Evolutionary conservation across 139 green algal species (phyloP), one percentile per base, ranked within the genome.

Genomic region (Zygnema cylindricum): DNA sequence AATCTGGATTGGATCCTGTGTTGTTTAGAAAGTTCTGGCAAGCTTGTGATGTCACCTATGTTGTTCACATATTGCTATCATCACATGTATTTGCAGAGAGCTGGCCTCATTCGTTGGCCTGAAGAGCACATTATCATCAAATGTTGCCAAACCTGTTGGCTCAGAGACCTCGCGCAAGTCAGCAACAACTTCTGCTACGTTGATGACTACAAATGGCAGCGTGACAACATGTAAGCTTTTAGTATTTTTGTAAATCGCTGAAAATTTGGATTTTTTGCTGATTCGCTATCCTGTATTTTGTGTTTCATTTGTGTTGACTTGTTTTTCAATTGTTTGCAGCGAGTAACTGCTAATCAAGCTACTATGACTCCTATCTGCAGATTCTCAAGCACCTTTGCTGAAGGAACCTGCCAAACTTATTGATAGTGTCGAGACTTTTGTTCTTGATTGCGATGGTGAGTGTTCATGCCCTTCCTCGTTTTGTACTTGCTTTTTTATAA

Each of bases 361-460:
- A n/a, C n/a, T 63, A 16, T 63, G 49, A 16, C 16, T 63, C 16
- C 7, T 63, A 25, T 63, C 16, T 63, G 71, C 71, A 79, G 71
- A 41, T 41, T 40, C n/a, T 33, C 78, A 55, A 3, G 79, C 86
- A 2, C 43, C 85, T 22, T 82, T 35, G 16, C 69, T 91, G 42
- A 69, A 86, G 38, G 63, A 92, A 32, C 49, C 88, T 36, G 23
- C 23, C 41, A 32, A 1, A 36, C 92, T 99, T 0, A 88, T 99
- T 22, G 93, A 98, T 55, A 96, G 94, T 57, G 95, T 97, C 36
- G 91, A 99, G 82, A 97, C 94, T 91, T 99, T 99, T 93, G 98
- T 99, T 83, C 99, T 99, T 85, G 97, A 99, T 92, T 99, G 97
- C 92, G 97, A 99, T 91, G 97, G 96, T 98, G 83, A 86, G 93